Conservation (phyloP, 768 basidiomycete species). For the Mycena latifolia region DNA sequence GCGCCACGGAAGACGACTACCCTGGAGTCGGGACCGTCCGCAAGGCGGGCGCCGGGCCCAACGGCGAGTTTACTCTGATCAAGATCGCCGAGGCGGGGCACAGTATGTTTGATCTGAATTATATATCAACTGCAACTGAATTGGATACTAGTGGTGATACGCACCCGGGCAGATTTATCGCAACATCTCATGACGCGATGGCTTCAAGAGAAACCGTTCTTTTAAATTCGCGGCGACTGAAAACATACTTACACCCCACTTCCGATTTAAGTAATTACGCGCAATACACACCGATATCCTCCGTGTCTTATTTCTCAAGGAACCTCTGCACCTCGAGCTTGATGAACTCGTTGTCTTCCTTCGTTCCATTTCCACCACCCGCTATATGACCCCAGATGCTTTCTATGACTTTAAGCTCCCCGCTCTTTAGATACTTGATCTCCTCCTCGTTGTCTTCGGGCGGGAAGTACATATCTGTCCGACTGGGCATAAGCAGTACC, state of each 20-base stretch:
- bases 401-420: constrained; percentile 31
- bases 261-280: neutral
- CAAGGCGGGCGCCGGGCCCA: constrained; percentile 2
- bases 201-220: constrained; percentile 8
- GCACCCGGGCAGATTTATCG: neutral
- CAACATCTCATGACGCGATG: constrained; percentile 4
- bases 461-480: constrained; percentile 33
- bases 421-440: constrained; percentile 27
- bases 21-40: constrained; percentile 1
- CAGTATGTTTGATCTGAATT: neutral
- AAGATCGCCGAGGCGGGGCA: constrained; percentile 7
- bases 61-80: constrained; percentile 1
- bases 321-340: constrained; percentile 26
- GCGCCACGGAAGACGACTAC: constrained; percentile 9
- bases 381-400: constrained; percentile 37
- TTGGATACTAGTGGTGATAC: constrained; percentile 5
- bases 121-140: neutral
- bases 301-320: neutral
- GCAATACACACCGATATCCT: neutral
- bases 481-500: constrained; percentile 31
- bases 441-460: constrained; percentile 33
- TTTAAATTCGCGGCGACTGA: neutral
- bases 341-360: constrained; percentile 31
- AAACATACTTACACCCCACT: neutral
- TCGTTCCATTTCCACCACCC: constrained; percentile 31